Evolutionary conservation across 2,329 filamentous ascomycete genomes (phyloP).

Genomic region (Orbilia brochopaga): DNA sequence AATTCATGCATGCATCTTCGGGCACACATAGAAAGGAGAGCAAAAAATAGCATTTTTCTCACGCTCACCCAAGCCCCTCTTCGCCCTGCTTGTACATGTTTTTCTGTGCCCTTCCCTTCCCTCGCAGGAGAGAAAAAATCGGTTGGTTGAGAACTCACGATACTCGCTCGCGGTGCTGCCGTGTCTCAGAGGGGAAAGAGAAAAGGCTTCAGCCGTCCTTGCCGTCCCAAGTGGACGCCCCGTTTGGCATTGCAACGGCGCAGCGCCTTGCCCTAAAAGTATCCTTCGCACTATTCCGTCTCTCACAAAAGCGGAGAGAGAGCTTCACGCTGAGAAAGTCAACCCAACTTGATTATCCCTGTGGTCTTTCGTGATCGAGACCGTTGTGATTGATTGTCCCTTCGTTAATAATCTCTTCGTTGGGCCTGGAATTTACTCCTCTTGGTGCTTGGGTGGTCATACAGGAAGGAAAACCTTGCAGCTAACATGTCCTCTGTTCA

Average conservation of each 20-base stretch:
- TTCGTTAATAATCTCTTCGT: not conserved
- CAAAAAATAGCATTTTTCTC: slow-evolving; percentile 10
- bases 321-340: not conserved
- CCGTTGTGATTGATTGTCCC: not conserved
- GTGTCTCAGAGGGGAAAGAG: slow-evolving; percentile 46
- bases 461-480: not conserved
- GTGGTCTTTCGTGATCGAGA: slow-evolving; percentile 1
- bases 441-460: no score
- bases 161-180: slow-evolving; percentile 35
- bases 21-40: slow-evolving; percentile 4
- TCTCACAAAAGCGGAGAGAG: not conserved
- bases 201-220: slow-evolving; percentile 49
- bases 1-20: slow-evolving; percentile 13
- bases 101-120: slow-evolving; percentile 4
- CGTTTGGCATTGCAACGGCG: not conserved
- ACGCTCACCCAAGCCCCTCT: slow-evolving; percentile 16
- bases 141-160: slow-evolving; percentile 39
- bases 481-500: slow-evolving; percentile 7
- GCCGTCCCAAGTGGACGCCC: slow-evolving; percentile 22
- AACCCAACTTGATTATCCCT: not conserved
- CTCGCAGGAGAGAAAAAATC: slow-evolving; percentile 10
- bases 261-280: no score
- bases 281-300: not conserved
- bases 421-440: no score
- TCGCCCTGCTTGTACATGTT: not conserved